Base-by-base conservation (phyloP, 2,329 filamentous ascomycete genomes). In the Talaromyces sp. region DNA sequence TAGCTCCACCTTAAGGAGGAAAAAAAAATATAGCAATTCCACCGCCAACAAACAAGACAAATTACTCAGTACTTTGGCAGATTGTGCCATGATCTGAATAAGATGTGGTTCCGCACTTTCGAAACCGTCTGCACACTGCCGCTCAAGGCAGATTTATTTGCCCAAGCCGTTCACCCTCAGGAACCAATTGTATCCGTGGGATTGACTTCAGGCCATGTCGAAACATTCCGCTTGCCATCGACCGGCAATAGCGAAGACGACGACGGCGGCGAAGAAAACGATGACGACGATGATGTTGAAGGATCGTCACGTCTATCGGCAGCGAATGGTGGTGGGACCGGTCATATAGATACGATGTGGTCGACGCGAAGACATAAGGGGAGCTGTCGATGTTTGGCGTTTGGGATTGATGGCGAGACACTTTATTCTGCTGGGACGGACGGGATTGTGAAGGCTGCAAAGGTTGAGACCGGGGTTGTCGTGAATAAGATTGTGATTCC, bases 51-150 rank as follows among this genome's bases (percentile, higher is more conserved):
- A 37, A 21, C 19, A 21, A n/a, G 48, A 21, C 19, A n/a, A n/a
- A 31, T 11, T 48, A 48, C n/a, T 19, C n/a, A n/a, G n/a, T n/a
- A n/a, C n/a, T n/a, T n/a, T n/a, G n/a, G 28, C 48, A 37, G 35
- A 25, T 2, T 37, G 13, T 39, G 31, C 33, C 8, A 39, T 52
- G 33, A 15, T 37, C n/a, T 52, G 21, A 37, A 9, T 21, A 57
- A 51, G 43, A 57, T 51, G 46, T 11, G 35, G 10, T 19, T 36
- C 25, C 28, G 25, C 33, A 48, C 53, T 0, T 56, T 40, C 70
- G 91, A 97, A 74, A 96, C 91, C 63, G 83, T 96, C 63, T 97
- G 93, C 80, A 91, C 89, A 25, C 84, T 97, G 46, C 91, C 92
- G 62, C 84, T 97, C 48, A 83, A 84, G 59, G 84, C 89, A 58